These are phyloP conservation scores for Stereocaulon alpinum DNA, from an alignment of 495 filamentous ascomycete species.

Conservation along the genomic window DNA sequence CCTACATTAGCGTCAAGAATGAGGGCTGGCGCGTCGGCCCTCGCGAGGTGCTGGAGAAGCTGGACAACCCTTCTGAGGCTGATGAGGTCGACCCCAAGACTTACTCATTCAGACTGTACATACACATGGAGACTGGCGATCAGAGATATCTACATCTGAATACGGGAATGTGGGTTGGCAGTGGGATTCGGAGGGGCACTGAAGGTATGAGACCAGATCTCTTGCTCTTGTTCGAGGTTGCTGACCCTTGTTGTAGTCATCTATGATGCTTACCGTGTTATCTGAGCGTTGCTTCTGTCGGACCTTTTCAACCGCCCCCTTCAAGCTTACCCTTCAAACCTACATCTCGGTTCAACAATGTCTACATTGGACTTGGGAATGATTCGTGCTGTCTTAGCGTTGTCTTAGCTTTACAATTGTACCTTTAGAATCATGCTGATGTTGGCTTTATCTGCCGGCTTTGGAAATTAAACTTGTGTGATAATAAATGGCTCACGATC, in stretches of 20 bases:
- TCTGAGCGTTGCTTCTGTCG: conserved; percentile 6
- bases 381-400: too few species aligned
- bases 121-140: conserved; percentile 52
- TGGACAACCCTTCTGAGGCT: conserved; percentile 40
- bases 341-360: too few species aligned
- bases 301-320: not conserved
- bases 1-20: conserved; percentile 49
- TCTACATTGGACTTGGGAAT: too few species aligned
- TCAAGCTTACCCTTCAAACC: too few species aligned
- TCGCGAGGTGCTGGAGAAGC: conserved; percentile 47
- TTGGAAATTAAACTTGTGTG: too few species aligned
- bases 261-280: conserved; percentile 26
- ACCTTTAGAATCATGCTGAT: too few species aligned
- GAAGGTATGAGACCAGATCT: conserved; percentile 33
- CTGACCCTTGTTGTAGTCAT: conserved; percentile 18
- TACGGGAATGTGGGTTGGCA: conserved; percentile 52
- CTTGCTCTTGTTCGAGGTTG: not conserved
- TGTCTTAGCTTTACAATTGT: too few species aligned
- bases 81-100: conserved; percentile 46
- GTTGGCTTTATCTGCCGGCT: too few species aligned
- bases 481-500: too few species aligned
- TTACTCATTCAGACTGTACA: conserved; percentile 47
- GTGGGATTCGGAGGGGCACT: conserved; percentile 46
- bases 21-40: conserved; percentile 49
- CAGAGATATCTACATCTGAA: conserved; percentile 53